phyloP scores from a whole-genome alignment of 2,329 filamentous ascomycete genomes.

The Penicillium sp. region DNA sequence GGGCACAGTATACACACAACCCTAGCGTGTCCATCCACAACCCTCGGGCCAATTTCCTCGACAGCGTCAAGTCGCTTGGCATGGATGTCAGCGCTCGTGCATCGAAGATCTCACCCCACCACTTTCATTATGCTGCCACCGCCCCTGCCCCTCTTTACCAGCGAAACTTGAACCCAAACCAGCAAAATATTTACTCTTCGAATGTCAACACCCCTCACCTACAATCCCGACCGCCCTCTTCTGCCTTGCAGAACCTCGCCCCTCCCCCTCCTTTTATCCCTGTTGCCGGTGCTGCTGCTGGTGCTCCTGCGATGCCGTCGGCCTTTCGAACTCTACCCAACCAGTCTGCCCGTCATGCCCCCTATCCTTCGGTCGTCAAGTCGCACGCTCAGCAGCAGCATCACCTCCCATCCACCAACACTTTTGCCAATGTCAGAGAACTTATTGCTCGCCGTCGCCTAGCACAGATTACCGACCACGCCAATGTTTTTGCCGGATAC shows the following conservation, averaged over 20 bases:
- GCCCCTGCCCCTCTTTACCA: conserved; percentile 27
- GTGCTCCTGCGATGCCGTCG: conserved; percentile 43
- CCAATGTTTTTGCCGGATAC: conserved; percentile 45
- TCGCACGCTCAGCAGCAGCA: conserved; percentile 32
- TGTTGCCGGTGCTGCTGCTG: conserved; percentile 35
- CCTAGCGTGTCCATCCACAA: conserved; percentile 51
- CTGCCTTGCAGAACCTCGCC: conserved; percentile 36
- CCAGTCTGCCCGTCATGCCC: conserved; percentile 38
- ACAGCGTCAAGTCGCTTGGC: conserved; percentile 45
- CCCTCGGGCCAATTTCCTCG: conserved; percentile 50
- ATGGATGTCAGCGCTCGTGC: conserved; percentile 27
- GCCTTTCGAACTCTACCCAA: conserved; percentile 41
- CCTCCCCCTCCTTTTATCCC: conserved; percentile 33
- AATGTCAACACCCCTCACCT: conserved; percentile 22
- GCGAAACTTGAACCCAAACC: conserved; percentile 20
- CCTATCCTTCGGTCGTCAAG: conserved; percentile 38
- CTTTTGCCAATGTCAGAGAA: conserved; percentile 43
- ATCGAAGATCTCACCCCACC: conserved; percentile 29
- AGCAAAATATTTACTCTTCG: conserved; percentile 14
- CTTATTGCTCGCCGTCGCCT: conserved; percentile 43
- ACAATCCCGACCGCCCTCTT: conserved; percentile 32
- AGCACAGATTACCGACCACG: conserved; percentile 46
- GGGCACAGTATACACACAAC: conserved; percentile 86
- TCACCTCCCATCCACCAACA: conserved; percentile 37
- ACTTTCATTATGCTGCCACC: conserved; percentile 26